Base-by-base conservation (phyloP, 192 early-diverging fungal species). In the Coemansia sp. region DNA sequence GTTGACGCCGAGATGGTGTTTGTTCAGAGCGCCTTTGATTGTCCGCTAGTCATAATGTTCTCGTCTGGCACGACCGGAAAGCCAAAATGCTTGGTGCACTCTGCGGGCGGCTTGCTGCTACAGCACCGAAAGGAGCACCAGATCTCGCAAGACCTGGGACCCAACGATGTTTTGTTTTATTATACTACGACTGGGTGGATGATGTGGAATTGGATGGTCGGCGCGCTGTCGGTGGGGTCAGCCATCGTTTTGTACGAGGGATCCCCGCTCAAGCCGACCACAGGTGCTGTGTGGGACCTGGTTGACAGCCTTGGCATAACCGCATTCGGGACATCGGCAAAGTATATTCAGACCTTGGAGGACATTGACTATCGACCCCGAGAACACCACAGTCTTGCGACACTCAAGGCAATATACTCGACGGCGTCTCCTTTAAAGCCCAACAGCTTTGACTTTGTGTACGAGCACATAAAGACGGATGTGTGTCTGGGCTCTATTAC, bases 191-290 rank as follows among this genome's bases (percentile, higher is more conserved):
- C 89, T 4, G 91, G 90, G 3, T 93, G 91, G 90, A 98, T 98
- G 96, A 98, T 98, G 96, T 98, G 94, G 94, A 97, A 98, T 74
- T 98, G 96, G 96, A 83, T 96, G 22, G 82, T 94, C 2, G 77
- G 82, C 15, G 91, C 83, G 15, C 76, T 97, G n/a, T 81, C 80
- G 14, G 70, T 87, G 21, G 94, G 94, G 19, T 60, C 79, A 4
- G 88, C 92, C 5, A 79, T 94, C 38, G 88, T 94, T 3, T 63
- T 88, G 1, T 98, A 90, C 79, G 94, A 98, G 60, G 96, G 96
- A 27, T 92, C 88, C 33, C 96, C 94, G 2, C 92, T 98, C 80
- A 89, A 86, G 55, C 91, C 92, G 3, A 67, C 80, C n/a, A 77
- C 90, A 5, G 49, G 70, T 33, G 76, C 82, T 0, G 70, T 98